A percentile compares a stretch with the other conserved stretches of the same genome.
Conservation (phyloP, 2,329 filamentous ascomycete species). For the Paramyrothecium sp. region DNA sequence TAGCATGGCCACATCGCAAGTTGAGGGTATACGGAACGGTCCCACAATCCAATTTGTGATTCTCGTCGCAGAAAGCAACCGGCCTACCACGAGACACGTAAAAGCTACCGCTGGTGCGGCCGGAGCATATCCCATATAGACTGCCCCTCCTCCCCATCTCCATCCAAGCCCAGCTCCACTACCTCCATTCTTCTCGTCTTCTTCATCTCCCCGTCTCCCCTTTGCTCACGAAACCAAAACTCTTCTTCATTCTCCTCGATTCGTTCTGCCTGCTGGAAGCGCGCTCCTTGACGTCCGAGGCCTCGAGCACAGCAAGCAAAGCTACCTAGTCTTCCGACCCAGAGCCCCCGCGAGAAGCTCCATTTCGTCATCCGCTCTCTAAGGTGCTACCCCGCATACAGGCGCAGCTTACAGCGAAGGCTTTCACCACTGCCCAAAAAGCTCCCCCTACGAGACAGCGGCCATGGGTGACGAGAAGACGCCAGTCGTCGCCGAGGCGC, state of each 20-base stretch:
- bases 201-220: not conserved
- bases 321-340: no score
- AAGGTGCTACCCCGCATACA: not conserved
- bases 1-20: no score
- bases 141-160: not conserved
- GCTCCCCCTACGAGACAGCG: conserved; percentile 10
- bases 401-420: not conserved
- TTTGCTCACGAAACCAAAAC: not conserved
- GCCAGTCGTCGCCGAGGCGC: conserved; percentile 71
- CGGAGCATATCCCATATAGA: not conserved
- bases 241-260: not conserved
- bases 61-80: no score
- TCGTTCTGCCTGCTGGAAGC: not conserved
- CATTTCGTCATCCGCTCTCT: not conserved
- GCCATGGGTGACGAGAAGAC: conserved; percentile 46
- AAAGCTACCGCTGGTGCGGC: not conserved
- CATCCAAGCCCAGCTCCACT: not conserved
- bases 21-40: no score
- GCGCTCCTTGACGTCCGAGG: not conserved
- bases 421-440: not conserved
- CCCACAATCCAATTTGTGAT: no score
- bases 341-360: no score
- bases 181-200: not conserved
- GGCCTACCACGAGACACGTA: not conserved
- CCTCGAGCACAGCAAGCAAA: not conserved